Base-by-base conservation (phyloP, 1,284 basidiomycete genomes). In the Tilletia walkeri region DNA sequence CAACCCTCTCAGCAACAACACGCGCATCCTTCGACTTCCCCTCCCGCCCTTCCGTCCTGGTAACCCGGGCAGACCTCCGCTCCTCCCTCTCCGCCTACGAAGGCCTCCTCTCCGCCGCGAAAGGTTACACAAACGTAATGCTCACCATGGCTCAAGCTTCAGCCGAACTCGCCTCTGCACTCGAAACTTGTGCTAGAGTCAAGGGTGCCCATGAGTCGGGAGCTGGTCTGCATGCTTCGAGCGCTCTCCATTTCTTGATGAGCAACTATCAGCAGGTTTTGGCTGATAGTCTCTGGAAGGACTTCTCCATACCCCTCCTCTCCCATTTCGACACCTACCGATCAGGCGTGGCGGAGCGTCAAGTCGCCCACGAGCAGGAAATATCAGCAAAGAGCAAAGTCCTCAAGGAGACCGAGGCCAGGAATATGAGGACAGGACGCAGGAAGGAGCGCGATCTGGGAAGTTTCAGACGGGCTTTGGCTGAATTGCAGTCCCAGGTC, bases 221-320 rank as follows among this genome's bases (percentile, higher is more conserved):
- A 14, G 70, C 77, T 1, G 73, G 70, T 9, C 69, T 83, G 53
- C 80, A 82, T 54, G 82, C 81, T 2, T 76, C 79, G 20, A 70
- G 73, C 47, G 94, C 94, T 1, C 86, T 96, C 67, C 93, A 96
- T 84, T 92, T 94, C 84, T 88, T 97, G 75, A 91, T 95, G 80
- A 90, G 91, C 69, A 95, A 95, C 84, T 93, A 95, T 79, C 93
- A 92, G 87, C 92, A 94, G 83, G 89, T 96, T 68, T 86, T 96
- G 79, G 93, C 92, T 41, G 92, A 94, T 80, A 89, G 91, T 3
- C 87, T 95, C 61, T 93, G 94, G 84, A 91, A 91, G 78, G 92
- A 90, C 69, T 94, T 96, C 74, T 93, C 95, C 85, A 91, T 91
- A 78, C 94, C 94, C 0, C 85, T 96, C 65, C 88, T 91, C 48